Evolutionary conservation across 2,329 filamentous ascomycete species (phyloP).

Genomic region (Pestalotiopsis fici): DNA sequence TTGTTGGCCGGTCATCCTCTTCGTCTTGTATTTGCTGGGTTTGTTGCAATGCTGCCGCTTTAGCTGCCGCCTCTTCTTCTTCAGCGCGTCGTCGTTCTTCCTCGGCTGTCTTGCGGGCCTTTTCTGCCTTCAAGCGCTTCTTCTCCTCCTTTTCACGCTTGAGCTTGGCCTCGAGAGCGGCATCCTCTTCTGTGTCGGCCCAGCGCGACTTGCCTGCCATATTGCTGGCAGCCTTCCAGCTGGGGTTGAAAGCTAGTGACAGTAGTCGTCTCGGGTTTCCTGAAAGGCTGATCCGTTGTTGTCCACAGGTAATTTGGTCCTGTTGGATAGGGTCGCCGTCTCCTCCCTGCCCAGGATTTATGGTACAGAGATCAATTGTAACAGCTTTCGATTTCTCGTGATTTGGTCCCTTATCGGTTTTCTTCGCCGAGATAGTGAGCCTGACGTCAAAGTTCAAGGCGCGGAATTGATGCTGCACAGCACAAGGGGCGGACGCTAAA

Average conservation of each 20-base stretch:
- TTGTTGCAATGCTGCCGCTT: constrained; percentile 24
- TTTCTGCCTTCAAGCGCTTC: constrained; percentile 80
- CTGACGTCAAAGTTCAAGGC: constrained; percentile 11
- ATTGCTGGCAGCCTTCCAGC: constrained; percentile 7
- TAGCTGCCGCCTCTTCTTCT: constrained; percentile 13
- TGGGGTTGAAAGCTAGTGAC: background rate
- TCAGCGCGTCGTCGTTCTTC: constrained; percentile 32
- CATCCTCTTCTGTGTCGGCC: constrained; percentile 83
- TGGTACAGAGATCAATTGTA: background rate
- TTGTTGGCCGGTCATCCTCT: constrained; percentile 49
- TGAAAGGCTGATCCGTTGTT: background rate
- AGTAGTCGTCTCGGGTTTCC: background rate
- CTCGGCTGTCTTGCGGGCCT: constrained; percentile 68
- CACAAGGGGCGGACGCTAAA: background rate
- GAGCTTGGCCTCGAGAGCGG: constrained; percentile 68
- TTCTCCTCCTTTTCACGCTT: constrained; percentile 89
- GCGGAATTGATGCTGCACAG: constrained; percentile 23
- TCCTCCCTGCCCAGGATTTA: too few relatives aligned
- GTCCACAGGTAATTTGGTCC: too few relatives aligned
- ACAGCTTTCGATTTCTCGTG: background rate
- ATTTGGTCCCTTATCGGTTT: background rate
- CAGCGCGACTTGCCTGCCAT: constrained; percentile 80
- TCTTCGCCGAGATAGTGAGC: background rate
- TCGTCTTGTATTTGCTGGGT: constrained; percentile 31
- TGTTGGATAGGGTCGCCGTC: too few relatives aligned